Conservation (phyloP, 2,329 filamentous ascomycete genomes). For the Pseudonectria buxi region DNA sequence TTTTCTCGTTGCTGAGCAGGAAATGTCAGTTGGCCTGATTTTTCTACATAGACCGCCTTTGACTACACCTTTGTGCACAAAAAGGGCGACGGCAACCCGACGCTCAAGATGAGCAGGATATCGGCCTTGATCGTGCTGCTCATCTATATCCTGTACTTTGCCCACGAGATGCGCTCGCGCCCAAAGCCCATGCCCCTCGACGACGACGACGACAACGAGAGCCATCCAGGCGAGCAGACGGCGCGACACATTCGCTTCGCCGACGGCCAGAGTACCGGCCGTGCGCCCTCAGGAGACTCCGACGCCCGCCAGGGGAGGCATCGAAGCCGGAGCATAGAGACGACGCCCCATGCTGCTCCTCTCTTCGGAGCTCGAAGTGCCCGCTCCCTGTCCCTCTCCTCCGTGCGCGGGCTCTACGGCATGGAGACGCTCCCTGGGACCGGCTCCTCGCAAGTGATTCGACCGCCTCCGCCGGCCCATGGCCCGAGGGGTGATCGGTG, state of each 20-base stretch:
- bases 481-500: slow-evolving; percentile 14
- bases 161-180: slow-evolving; percentile 67
- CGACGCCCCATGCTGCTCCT: no score
- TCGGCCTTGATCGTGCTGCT: slow-evolving; percentile 69
- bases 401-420: no score
- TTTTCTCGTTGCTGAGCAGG: no score
- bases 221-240: slow-evolving; percentile 1
- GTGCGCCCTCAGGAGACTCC: background rate
- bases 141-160: slow-evolving; percentile 66
- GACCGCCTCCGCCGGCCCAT: background rate
- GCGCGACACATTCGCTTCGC: slow-evolving; percentile 26
- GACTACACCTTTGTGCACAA: slow-evolving; percentile 47
- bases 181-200: slow-evolving; percentile 60
- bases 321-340: no score
- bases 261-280: slow-evolving; percentile 13
- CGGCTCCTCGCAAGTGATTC: no score
- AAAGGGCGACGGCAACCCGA: slow-evolving; percentile 50
- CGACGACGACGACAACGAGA: slow-evolving; percentile 52
- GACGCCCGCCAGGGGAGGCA: no score
- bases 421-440: no score
- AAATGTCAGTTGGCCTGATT: no score
- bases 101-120: slow-evolving; percentile 67
- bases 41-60: slow-evolving; percentile 39
- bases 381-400: no score
- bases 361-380: no score